A percentile compares a stretch with the other conserved stretches of the same genome.
Conservation (phyloP, 2,329 filamentous ascomycete genomes). For the Leptographium flavum region DNA sequence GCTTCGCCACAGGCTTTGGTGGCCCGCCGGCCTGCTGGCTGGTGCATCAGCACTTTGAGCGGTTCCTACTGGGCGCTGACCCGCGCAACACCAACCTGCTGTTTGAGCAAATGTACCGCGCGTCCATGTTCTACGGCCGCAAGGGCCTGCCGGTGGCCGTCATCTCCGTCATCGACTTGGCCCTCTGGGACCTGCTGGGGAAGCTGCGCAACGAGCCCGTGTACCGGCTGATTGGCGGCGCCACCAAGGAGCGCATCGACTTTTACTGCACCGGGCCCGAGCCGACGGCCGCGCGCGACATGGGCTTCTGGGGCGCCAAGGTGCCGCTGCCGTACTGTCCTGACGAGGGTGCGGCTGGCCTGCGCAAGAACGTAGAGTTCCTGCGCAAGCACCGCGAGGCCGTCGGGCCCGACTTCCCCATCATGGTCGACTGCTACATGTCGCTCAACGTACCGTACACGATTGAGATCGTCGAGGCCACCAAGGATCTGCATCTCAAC, state of each 20-base stretch:
- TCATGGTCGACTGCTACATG: conserved; percentile 98
- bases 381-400: conserved; percentile 70
- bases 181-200: conserved; percentile 81
- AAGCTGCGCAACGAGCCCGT: conserved; percentile 88
- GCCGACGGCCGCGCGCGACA: conserved; percentile 61
- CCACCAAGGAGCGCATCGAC: conserved; percentile 67
- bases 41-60: conserved; percentile 82
- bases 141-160: conserved; percentile 83
- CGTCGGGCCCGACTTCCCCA: conserved; percentile 78
- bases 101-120: conserved; percentile 94
- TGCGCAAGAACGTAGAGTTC: conserved; percentile 84
- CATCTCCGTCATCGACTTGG: conserved; percentile 88
- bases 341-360: conserved; percentile 67
- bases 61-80: conserved; percentile 80
- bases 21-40: conserved; percentile 88
- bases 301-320: conserved; percentile 87
- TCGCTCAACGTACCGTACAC: conserved; percentile 85
- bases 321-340: conserved; percentile 82
- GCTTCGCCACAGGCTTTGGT: conserved; percentile 76
- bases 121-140: conserved; percentile 90
- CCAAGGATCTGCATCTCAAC: conserved; percentile 74
- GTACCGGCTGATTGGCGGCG: conserved; percentile 85
- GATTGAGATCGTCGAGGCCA: conserved; percentile 76
- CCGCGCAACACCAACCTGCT: conserved; percentile 82
- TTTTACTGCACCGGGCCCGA: conserved; percentile 95